Evolutionary conservation across 1,139 yeast genomes (phyloP).

Genomic region (Yarrowia galli): DNA sequence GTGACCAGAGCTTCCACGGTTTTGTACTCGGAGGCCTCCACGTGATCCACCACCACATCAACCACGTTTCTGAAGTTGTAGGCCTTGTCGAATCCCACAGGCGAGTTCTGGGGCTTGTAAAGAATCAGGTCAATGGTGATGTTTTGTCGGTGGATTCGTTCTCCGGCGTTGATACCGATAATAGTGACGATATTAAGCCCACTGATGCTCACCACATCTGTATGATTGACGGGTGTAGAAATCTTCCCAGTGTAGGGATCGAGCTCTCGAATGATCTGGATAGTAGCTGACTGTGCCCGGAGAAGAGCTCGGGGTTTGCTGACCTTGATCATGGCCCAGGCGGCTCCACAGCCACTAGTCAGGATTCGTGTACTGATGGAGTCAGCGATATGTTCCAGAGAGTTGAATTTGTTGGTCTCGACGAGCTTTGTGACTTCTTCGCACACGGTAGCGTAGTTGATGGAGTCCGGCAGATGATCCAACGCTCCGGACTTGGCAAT

Average conservation of each 20-base stretch:
- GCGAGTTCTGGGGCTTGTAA: slow-evolving; percentile 45
- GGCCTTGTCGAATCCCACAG: slow-evolving; percentile 43
- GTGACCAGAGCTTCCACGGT: slow-evolving; percentile 93
- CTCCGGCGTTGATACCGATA: slow-evolving; percentile 92
- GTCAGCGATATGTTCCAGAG: slow-evolving; percentile 68
- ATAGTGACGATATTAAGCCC: slow-evolving; percentile 70
- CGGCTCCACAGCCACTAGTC: slow-evolving; percentile 61
- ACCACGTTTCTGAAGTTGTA: slow-evolving; percentile 49
- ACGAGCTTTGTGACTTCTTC: slow-evolving; percentile 65
- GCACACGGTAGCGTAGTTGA: slow-evolving; percentile 86
- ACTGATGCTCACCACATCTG: slow-evolving; percentile 59
- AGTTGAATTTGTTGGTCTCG: slow-evolving; percentile 56
- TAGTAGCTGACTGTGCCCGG: slow-evolving; percentile 61
- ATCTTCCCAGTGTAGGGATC: slow-evolving; percentile 59
- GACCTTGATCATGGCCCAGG: slow-evolving; percentile 57
- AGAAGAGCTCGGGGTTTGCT: slow-evolving; percentile 62
- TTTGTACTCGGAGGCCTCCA: slow-evolving; percentile 78
- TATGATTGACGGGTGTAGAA: slow-evolving; percentile 46
- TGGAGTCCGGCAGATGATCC: slow-evolving; percentile 80
- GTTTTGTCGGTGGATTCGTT: slow-evolving; percentile 78
- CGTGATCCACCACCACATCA: slow-evolving; percentile 56
- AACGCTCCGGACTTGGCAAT: slow-evolving; percentile 72
- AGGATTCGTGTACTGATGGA: slow-evolving; percentile 60
- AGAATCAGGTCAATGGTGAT: slow-evolving; percentile 66
- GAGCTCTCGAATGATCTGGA: slow-evolving; percentile 50